Evolutionary conservation across 2,329 filamentous ascomycete species (phyloP), one percentile per base, ranked within the genome.

Genomic region (Allantophomopsis cytisporea): DNA sequence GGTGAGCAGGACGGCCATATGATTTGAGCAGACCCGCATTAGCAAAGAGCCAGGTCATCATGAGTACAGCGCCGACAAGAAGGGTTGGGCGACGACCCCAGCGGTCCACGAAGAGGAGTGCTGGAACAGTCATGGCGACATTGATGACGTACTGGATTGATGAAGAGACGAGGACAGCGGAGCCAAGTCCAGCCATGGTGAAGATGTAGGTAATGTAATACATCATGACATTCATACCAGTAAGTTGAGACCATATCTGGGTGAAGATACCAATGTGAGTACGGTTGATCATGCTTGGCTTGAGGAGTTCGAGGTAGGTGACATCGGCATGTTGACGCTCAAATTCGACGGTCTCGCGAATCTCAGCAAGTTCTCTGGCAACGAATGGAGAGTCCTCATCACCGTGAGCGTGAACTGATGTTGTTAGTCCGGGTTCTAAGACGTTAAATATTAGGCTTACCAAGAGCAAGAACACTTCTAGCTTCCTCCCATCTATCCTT

Each of bases 91-190:
- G 82, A 46, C 83, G 82, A 36, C 84, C 84, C 76, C 80, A 84
- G 40, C 68, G 66, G 49, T 91, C 83, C 50, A 88, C 71, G 62
- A 66, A 88, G 41, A 88, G 59, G 17, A 89, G 68, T 1, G 83
- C 83, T 0, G 82, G 80, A 3, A 88, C 56, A 0, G 84, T 89
- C 76, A 85, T 83, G 39, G 78, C 43, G 2, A 89, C 83, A 56
- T 88, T 88, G 64, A 89, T 84, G 49, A 87, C 68, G 54, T 83
- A 84, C 52, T 83, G 76, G 45, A 84, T 83, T 8, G 72, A 75
- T 14, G 76, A 80, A 7, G 80, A 70, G 35, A 83, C 58, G 7
- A 85, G 66, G 31, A 75, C 69, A 39, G 66, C 68, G 47, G 73
- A 64, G 3, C 68, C 69, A 8, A 80, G 62, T 8, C 79, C 79